phyloP scores from a whole-genome alignment of 352 stramenopile species.

The Phytophthora rubi region DNA sequence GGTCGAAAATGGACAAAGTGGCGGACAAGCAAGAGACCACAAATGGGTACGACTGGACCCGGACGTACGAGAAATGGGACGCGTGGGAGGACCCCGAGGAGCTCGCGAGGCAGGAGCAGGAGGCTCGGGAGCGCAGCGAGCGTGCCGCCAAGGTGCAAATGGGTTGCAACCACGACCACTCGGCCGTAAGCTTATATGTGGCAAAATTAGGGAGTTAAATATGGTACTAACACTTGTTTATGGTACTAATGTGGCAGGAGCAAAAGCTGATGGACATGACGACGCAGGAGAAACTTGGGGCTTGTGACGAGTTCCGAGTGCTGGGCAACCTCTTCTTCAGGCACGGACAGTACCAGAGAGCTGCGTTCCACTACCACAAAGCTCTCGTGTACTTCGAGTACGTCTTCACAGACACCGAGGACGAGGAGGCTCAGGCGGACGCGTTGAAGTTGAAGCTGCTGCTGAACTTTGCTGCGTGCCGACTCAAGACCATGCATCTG shows the following conservation, averaged over 20 bases:
- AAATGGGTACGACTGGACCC: slow-evolving; percentile 75
- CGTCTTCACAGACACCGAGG: slow-evolving; percentile 74
- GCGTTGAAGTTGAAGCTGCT: slow-evolving; percentile 63
- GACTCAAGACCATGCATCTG: slow-evolving; percentile 74
- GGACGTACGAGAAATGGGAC: slow-evolving; percentile 82
- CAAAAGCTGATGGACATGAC: slow-evolving; percentile 90
- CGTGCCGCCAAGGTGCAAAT: slow-evolving; percentile 52
- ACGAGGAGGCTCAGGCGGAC: slow-evolving; percentile 57
- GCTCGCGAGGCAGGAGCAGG: slow-evolving; percentile 67
- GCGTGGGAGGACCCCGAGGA: slow-evolving; percentile 84
- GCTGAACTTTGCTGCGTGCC: slow-evolving; percentile 79
- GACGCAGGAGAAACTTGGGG: slow-evolving; percentile 58
- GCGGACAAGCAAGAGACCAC: slow-evolving; percentile 25
- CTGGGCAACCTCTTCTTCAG: slow-evolving; percentile 81
- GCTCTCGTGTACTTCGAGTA: slow-evolving; percentile 90
- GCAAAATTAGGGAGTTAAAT: slow-evolving; percentile 8
- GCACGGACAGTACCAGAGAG: slow-evolving; percentile 83
- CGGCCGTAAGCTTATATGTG: slow-evolving; percentile 41
- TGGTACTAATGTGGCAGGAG: slow-evolving; percentile 42
- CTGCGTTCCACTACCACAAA: slow-evolving; percentile 83
- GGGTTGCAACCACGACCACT: slow-evolving; percentile 88
- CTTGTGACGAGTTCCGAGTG: slow-evolving; percentile 71
- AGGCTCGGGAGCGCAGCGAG: slow-evolving; percentile 66
- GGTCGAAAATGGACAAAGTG: slow-evolving; percentile 43
- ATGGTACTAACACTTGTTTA: slow-evolving; percentile 14